Conservation (phyloP, 768 basidiomycete species). For the Lyophyllum atratum region DNA sequence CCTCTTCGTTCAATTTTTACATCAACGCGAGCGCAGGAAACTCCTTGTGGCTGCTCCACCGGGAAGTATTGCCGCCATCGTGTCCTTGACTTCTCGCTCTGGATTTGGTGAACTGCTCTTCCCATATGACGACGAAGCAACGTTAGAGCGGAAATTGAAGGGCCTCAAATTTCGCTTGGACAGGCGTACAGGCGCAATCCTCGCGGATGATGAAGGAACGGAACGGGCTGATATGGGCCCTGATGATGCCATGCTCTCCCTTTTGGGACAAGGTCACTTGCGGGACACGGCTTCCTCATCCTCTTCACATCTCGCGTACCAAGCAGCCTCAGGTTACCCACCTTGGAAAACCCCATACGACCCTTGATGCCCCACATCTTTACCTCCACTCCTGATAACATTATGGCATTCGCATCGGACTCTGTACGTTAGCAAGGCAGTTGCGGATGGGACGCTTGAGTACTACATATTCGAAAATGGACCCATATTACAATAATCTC, state of each 20-base stretch:
- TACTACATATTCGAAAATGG: neutral
- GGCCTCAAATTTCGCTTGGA: constrained; percentile 59
- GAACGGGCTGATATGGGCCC: constrained; percentile 26
- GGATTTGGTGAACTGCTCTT: constrained; percentile 63
- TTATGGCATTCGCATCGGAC: neutral
- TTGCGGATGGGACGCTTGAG: neutral
- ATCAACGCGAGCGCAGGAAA: constrained; percentile 45
- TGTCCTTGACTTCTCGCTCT: constrained; percentile 59
- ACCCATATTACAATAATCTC: too few relatives aligned
- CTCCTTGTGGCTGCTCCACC: constrained; percentile 57
- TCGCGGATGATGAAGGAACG: constrained; percentile 51
- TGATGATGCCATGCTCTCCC: constrained; percentile 40
- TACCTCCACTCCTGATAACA: neutral
- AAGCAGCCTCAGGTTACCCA: constrained; percentile 26
- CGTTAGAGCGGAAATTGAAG: constrained; percentile 48
- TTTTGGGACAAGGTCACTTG: constrained; percentile 29
- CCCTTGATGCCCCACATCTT: neutral
- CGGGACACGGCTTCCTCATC: constrained; percentile 16
- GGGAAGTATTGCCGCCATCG: constrained; percentile 58
- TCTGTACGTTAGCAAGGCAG: neutral
- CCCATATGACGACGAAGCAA: constrained; percentile 53
- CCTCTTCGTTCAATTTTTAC: constrained; percentile 46
- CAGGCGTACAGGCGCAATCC: constrained; percentile 58
- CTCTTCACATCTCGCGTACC: constrained; percentile 20
- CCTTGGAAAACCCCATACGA: constrained; percentile 26